Percentiles rank a stretch among this genome's conserved stretches.
These are phyloP conservation scores for Sclerotinia sclerotiorum DNA, from an alignment of 2,329 filamentous ascomycete species.

Conservation along the genomic window DNA sequence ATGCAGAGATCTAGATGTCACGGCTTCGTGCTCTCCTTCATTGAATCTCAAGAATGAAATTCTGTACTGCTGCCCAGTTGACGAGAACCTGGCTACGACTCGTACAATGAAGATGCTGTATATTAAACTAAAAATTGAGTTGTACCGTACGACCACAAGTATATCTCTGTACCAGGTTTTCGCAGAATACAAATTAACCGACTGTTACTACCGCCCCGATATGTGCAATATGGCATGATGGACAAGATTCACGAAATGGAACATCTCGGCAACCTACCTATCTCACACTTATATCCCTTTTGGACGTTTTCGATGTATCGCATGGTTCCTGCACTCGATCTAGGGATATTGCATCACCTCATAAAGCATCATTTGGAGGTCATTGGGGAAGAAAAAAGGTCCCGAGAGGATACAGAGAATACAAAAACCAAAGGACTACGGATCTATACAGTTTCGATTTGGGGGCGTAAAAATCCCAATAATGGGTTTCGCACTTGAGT, in stretches of 20 bases:
- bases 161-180: conserved; percentile 16
- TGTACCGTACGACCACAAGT: background rate
- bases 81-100: conserved; percentile 23
- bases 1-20: conserved; percentile 21
- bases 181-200: conserved; percentile 22
- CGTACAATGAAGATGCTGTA: conserved; percentile 2
- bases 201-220: conserved; percentile 23
- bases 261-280: conserved; percentile 15
- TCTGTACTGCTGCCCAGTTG: conserved; percentile 24
- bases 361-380: conserved; percentile 7
- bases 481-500: conserved; percentile 16
- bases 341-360: conserved; percentile 8
- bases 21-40: conserved; percentile 9
- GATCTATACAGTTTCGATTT: conserved; percentile 9
- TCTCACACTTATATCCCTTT: background rate
- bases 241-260: conserved; percentile 24
- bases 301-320: conserved; percentile 17
- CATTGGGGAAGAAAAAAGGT: conserved; percentile 3
- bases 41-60: conserved; percentile 2
- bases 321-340: conserved; percentile 25
- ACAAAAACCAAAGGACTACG: background rate
- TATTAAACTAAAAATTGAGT: background rate
- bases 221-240: conserved; percentile 19
- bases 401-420: background rate
- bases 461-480: conserved; percentile 23